Base-by-base conservation (phyloP, 2,329 filamentous ascomycete species). In the Akanthomyces dipterigenus region DNA sequence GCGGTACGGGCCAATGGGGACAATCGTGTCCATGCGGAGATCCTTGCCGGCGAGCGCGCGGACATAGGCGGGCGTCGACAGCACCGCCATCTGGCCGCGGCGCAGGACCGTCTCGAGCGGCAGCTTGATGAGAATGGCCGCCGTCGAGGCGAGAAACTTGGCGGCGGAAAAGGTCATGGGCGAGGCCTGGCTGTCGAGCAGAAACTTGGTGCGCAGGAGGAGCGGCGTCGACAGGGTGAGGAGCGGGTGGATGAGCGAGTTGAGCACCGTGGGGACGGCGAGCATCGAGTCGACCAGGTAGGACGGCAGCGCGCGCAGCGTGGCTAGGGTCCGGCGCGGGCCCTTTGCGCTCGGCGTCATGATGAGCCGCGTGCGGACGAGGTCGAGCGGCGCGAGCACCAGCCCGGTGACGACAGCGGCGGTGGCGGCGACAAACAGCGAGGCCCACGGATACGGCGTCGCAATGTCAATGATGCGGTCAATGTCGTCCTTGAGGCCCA, bases 91-190 rank as follows among this genome's bases (percentile, higher is more conserved):
- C 74, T 99, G 95, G 5, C 91, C 93, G 63, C 95, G 86, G 53
- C 95, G 88, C 8, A 98, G 82, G 18, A 96, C 89, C 0, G 93
- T 98, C 75, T 99, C 95, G 5, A 98, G 80, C 0, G 95, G 95
- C 14, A 98, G 84, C 70, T 93, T 93, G 66, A 96, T 75, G 68
- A 95, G 89, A 36, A 98, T 83, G 54, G 96, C 93, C 2, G 86
- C 81, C 0, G 88, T 87, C 2, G 90, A 92, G 16, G 90, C 86
- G 66, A 90, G 80, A 75, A 98, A 96, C 58, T 90, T 90, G 69
- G 87, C 86, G 50, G 96, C 72, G 22, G 88, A 91, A 79, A 96
- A 98, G 16, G 89, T 84, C 48, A 87, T 86, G 0, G 95, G 93
- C 6, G 91, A 91, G 34, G 88, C 77, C 61, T 95, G 83, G 26